A percentile compares a stretch with the other conserved stretches of the same genome.
phyloP scores from a whole-genome alignment of 2,329 filamentous ascomycete genomes.

The Didymella arachidicola region DNA sequence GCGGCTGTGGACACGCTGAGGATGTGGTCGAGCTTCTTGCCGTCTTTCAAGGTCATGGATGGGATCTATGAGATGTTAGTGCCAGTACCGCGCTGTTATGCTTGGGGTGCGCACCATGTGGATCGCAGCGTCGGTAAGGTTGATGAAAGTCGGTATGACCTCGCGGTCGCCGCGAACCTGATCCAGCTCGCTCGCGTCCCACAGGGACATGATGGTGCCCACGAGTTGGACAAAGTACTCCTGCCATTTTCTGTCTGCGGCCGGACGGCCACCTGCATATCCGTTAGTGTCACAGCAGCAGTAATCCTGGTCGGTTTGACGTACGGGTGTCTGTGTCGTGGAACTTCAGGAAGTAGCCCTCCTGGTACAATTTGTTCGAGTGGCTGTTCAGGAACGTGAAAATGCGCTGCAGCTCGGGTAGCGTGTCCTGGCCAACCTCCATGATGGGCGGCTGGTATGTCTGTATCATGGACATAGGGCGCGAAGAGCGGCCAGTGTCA shows the following conservation, averaged over 20 bases:
- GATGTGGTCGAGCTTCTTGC: slow-evolving; percentile 89
- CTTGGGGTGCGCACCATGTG: slow-evolving; percentile 77
- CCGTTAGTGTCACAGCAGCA: slow-evolving; percentile 32
- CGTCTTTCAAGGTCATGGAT: slow-evolving; percentile 84
- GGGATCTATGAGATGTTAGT: slow-evolving; percentile 56
- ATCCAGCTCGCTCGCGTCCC: slow-evolving; percentile 94
- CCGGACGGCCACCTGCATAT: slow-evolving; percentile 79
- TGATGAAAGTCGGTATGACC: slow-evolving; percentile 91
- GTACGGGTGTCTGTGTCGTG: slow-evolving; percentile 92
- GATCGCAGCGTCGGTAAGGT: slow-evolving; percentile 94
- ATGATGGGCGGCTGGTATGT: slow-evolving; percentile 85
- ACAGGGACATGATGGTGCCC: slow-evolving; percentile 91
- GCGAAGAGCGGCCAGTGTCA: slow-evolving; percentile 63
- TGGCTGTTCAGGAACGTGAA: slow-evolving; percentile 95
- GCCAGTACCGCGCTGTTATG: neutral
- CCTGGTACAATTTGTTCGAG: slow-evolving; percentile 94
- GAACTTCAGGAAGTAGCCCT: slow-evolving; percentile 96
- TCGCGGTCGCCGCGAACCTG: slow-evolving; percentile 83
- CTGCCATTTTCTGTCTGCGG: slow-evolving; percentile 86
- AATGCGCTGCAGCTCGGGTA: slow-evolving; percentile 92
- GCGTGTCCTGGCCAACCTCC: slow-evolving; percentile 83
- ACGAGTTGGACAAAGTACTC: slow-evolving; percentile 98
- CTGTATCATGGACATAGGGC: slow-evolving; percentile 86
- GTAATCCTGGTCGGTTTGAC: slow-evolving; percentile 49
- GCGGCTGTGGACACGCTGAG: slow-evolving; percentile 95